Base-by-base conservation (phyloP, 2,329 filamentous ascomycete genomes). In the Aureobasidium leucospermi region DNA sequence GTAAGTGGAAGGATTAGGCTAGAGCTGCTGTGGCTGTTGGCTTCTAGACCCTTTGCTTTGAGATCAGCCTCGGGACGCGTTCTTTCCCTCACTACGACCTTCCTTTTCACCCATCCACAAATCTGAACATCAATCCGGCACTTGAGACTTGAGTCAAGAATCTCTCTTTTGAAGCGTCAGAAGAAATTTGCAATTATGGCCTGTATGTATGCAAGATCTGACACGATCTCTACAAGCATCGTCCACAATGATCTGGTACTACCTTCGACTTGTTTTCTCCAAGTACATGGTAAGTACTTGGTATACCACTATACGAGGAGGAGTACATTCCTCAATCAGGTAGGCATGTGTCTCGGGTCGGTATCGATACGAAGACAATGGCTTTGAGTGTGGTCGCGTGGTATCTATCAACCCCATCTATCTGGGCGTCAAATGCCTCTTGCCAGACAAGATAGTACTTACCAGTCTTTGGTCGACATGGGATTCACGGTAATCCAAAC, bases 281-380 rank as follows among this genome's bases (percentile, higher is more conserved):
- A 23, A 23, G 23, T 23, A 23, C 23, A 23, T 23, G 23, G 23
- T 23, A 23, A 23, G 3, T 23, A 4, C 32, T 49, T 49, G 32
- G 47, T 49, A 49, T 38, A 38, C 16, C 23, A 23, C 23, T 11
- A 48, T 15, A 36, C 4, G 34, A 36, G 13, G 34, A 36, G 32
- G 16, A n/a, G 10, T 23, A 29, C 48, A 52, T 52, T 52, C 48
- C 48, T 52, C 36, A 13, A 13, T 29, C 28, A 11, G 36, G 32
- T 41, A 52, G 48, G 48, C 36, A 52, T 52, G 48, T 52, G 48
- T 52, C 48, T 52, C 23, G 36, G 23, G 34, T n/a, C 13, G 8
- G 11, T 41, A 52, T 52, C 36, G 36, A 52, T 52, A 52, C 36
- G 36, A 31, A 36, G 41, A 52, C 34, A 52, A 52, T 52, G 48